Base-by-base conservation (phyloP, 345 rosid species). In the Atalantia buxifolia region DNA sequence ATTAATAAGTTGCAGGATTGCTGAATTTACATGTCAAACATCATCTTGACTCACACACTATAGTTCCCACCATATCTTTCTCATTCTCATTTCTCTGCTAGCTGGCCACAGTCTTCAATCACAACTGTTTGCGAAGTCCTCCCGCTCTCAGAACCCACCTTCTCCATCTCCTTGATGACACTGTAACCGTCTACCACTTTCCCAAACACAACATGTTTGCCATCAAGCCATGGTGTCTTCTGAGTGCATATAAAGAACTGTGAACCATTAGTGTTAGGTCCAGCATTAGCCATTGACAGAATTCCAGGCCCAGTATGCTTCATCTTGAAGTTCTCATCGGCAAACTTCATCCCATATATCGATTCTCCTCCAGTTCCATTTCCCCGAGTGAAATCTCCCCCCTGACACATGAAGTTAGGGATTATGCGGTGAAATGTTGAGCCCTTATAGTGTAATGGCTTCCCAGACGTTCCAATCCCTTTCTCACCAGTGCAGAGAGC, bases 311-410 rank as follows among this genome's bases (percentile, higher is more conserved):
- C 92, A 0, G 93, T 86, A 33, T 95, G 98, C 81, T 81, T 93
- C 84, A 89, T 7, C 69, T 91, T 92, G 86, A 95, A 92, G 87
- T 92, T 92, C 89, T 95, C 98, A 27, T 95, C 95, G 0, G 85
- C 86, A 84, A 95, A 95, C 77, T 89, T 92, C 22, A 16, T 0
- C n/a, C 95, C 94, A 16, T 91, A 91, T 7, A 93, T 92, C 0
- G 98, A 90, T 77, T 95, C 98, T 3, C 95, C 98, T 14, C 97
- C 98, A 0, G 95, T 93, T 50, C 98, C 98, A 72, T 93, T 90
- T 74, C 95, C 98, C n/a, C 89, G 86, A 0, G 95, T 91, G 84
- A 95, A 93, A 75, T 93, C 97, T 61, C 98, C 98, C 36, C 95
- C 95, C 78, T 95, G 98, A 81, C 98, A 95, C 98, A 90, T 93